Base-by-base conservation (phyloP, 2,329 filamentous ascomycete species). In the Ophiostoma tasmaniense region DNA sequence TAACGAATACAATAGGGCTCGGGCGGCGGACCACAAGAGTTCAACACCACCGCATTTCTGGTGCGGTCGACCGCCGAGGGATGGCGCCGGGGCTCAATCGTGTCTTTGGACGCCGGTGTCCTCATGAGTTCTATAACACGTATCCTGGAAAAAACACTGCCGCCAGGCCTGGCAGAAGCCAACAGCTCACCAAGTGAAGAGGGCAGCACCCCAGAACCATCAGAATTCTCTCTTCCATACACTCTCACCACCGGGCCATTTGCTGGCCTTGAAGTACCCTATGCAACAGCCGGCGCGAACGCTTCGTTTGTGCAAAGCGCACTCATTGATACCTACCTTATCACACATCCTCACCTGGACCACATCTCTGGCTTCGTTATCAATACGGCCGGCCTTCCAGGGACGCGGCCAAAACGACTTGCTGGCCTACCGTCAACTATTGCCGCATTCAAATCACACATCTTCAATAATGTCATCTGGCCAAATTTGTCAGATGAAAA, bases 381-480 rank as follows among this genome's bases (percentile, higher is more conserved):
- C 77, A 98, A 98, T 78, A 97, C 94, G 0, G 93, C 95, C 5
- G 89, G 91, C 2, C 86, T 96, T 25, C 89, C 92, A 37, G 91
- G 90, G 37, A 87, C 90, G 1, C 87, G 89, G 35, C 92, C 93
- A 0, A 99, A 98, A 79, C 87, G 90, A 30, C 82, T 99, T 17
- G 93, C 94, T 1, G 94, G 91, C 0, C 81, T 98, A 3, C 92
- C 93, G 0, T 89, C 88, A 35, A 96, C 94, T n/a, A 93, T 99
- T 67, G 85, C 92, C 64, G 93, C 94, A 0, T 89, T 99, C 78
- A 98, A 97, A 77, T 88, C 84, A 0, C 93, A 99, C 78, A 92
- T 99, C 70, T 99, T 99, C 82, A 99, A 99, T 79, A 96, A 97
- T 75, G 82, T 97, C 70, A 96, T 98, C 68, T 99, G 95, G 95